Evolutionary conservation across 768 basidiomycete genomes (phyloP).

Genomic region (Calocera cornea): DNA sequence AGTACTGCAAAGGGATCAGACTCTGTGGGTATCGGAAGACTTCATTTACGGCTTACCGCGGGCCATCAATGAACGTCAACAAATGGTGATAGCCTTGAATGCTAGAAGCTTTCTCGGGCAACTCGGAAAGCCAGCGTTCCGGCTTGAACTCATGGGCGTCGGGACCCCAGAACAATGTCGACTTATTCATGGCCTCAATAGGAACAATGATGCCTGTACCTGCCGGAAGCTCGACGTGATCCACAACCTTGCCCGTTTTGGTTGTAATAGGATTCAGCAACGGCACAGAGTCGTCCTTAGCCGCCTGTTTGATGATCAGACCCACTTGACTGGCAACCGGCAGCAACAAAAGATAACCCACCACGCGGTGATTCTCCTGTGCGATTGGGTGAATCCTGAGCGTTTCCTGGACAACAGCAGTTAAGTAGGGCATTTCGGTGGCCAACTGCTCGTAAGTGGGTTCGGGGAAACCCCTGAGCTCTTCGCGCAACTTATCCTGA

Average conservation of each 20-base stretch:
- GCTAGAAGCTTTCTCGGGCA: not conserved
- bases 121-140: conserved; percentile 41
- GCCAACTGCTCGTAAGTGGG: conserved; percentile 17
- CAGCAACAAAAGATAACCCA: too few relatives aligned
- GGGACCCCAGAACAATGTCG: conserved; percentile 38
- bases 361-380: too few relatives aligned
- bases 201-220: conserved; percentile 43
- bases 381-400: conserved; percentile 47
- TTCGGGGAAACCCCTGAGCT: conserved; percentile 34
- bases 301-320: conserved; percentile 17
- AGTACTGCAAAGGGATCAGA: not conserved
- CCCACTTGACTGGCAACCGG: conserved; percentile 41
- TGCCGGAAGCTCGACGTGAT: conserved; percentile 38
- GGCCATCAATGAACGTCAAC: not conserved
- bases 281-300: conserved; percentile 39
- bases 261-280: conserved; percentile 26
- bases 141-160: conserved; percentile 47
- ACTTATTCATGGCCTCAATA: conserved; percentile 34
- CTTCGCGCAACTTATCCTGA: conserved; percentile 47
- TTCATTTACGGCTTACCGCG: not conserved
- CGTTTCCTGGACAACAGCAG: conserved; percentile 48
- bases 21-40: not conserved
- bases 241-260: conserved; percentile 17
- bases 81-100: not conserved
- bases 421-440: conserved; percentile 32